Evolutionary conservation across 768 basidiomycete species (phyloP).

Genomic region (Dictyophora rubrovolvata): DNA sequence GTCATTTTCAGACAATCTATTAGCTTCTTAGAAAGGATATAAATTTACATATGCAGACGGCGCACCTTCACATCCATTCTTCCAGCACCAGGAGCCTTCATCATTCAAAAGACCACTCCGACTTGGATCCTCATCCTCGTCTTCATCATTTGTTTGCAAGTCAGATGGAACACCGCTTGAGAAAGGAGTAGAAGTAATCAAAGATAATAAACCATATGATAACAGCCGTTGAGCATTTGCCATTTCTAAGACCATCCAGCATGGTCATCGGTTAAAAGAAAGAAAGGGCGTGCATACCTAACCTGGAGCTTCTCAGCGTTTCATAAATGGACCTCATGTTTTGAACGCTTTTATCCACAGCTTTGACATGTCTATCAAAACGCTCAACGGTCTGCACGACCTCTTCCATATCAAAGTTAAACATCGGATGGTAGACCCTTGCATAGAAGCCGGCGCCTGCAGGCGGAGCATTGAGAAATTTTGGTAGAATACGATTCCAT

Average conservation of each 20-base stretch:
- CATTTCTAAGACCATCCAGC: conserved; percentile 42
- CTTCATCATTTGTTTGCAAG: conserved; percentile 37
- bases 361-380: conserved; percentile 58
- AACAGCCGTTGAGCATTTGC: conserved; percentile 65
- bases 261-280: not conserved
- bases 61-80: conserved; percentile 61
- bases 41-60: not conserved
- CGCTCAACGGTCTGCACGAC: conserved; percentile 45
- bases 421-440: conserved; percentile 74
- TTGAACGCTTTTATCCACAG: conserved; percentile 61
- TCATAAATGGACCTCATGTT: conserved; percentile 52
- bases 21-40: not conserved
- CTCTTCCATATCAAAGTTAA: conserved; percentile 72
- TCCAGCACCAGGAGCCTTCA: conserved; percentile 83
- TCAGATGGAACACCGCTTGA: conserved; percentile 31
- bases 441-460: conserved; percentile 73
- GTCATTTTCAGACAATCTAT: conserved; percentile 70
- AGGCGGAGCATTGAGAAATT: conserved; percentile 48
- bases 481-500: conserved; percentile 55
- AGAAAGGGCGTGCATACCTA: conserved; percentile 37
- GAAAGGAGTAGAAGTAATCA: conserved; percentile 62
- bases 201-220: conserved; percentile 61
- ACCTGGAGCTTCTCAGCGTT: conserved; percentile 51
- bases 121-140: conserved; percentile 24
- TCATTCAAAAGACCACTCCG: conserved; percentile 50